These are phyloP conservation scores for Talaromyces verruculosus DNA, from an alignment of 2,329 filamentous ascomycete species.

Conservation along the genomic window DNA sequence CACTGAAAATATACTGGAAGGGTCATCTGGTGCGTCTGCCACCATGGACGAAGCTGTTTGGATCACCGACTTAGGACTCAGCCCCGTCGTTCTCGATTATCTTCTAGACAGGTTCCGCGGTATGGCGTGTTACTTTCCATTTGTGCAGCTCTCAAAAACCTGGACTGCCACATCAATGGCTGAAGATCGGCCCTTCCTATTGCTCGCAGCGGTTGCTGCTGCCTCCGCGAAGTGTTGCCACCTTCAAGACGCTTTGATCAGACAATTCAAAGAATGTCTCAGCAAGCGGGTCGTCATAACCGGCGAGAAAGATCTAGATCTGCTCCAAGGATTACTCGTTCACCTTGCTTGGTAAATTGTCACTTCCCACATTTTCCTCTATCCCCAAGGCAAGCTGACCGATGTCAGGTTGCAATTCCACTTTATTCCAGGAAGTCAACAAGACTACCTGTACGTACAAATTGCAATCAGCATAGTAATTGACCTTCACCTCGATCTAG, in stretches of 20 bases:
- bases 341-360: constrained; percentile 28
- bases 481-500: constrained; percentile 25
- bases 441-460: constrained; percentile 26
- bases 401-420: constrained; percentile 24
- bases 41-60: background rate
- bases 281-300: constrained; percentile 21
- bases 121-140: constrained; percentile 24
- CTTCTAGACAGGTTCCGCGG: constrained; percentile 23
- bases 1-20: background rate
- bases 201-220: constrained; percentile 24
- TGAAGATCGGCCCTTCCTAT: constrained; percentile 24
- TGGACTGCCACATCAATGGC: constrained; percentile 24
- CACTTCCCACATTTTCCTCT: background rate
- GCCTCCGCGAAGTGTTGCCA: constrained; percentile 23
- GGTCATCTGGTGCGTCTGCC: too few relatives aligned
- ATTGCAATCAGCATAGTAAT: constrained; percentile 26
- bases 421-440: constrained; percentile 26
- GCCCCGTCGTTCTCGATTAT: constrained; percentile 17
- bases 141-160: constrained; percentile 20
- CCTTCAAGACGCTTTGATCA: constrained; percentile 19
- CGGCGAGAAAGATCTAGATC: constrained; percentile 29
- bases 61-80: background rate
- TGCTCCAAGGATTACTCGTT: constrained; percentile 31
- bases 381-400: constrained; percentile 9
- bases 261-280: constrained; percentile 20